Evolutionary conservation across 345 rosid genomes (phyloP).

Genomic region (Eucalyptus dawsonii): DNA sequence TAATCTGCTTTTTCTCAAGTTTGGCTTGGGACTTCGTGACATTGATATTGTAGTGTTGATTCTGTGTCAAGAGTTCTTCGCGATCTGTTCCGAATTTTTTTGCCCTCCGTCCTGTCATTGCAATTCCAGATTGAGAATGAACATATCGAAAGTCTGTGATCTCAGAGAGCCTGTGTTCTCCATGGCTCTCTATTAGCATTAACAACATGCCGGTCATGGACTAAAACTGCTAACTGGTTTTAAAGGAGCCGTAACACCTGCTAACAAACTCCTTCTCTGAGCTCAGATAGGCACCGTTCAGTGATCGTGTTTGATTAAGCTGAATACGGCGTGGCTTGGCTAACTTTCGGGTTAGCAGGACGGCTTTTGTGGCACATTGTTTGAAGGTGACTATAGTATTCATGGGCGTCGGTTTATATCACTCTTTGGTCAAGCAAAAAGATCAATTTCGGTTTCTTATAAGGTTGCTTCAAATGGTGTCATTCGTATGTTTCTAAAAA

Average conservation of each 20-base stretch:
- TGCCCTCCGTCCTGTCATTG: not conserved
- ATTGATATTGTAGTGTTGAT: not conserved
- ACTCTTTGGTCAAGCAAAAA: not conserved
- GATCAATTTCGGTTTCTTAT: not conserved
- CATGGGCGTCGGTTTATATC: not conserved
- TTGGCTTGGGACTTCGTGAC: not conserved
- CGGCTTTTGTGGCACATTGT: not conserved
- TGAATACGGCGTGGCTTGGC: not conserved
- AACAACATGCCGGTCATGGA: not conserved
- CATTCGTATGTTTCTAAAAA: not conserved
- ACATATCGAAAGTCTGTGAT: not conserved
- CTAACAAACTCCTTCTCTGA: not conserved
- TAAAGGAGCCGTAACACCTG: not conserved
- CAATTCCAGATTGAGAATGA: not conserved
- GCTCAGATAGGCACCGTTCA: not conserved
- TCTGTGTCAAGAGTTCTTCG: not conserved
- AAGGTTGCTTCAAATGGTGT: not conserved
- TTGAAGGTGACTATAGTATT: not conserved
- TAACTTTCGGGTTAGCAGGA: not conserved
- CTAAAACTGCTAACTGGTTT: not conserved
- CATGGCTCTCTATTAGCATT: not conserved
- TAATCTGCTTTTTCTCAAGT: not conserved
- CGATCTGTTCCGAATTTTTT: rapidly evolving
- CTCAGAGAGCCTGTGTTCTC: not conserved
- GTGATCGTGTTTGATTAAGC: not conserved